Conservation (phyloP, 768 basidiomycete species). For the Hygrophoropsis aurantiaca region DNA sequence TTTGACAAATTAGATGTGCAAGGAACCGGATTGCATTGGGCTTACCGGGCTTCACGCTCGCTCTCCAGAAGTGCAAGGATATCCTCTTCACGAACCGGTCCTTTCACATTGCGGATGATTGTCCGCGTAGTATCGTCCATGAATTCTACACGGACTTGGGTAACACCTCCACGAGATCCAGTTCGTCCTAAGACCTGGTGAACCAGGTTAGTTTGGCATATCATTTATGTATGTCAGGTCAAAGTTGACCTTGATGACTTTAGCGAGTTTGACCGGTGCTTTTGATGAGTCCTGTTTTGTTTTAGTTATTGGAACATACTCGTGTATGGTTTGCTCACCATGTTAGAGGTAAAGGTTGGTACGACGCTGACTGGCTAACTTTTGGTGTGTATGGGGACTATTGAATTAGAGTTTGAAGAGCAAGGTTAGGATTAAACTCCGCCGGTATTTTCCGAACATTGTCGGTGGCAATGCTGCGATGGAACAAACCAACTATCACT, state of each 20-base stretch:
- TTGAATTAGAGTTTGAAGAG: slow-evolving; percentile 3
- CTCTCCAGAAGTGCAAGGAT: slow-evolving; percentile 96
- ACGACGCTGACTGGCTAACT: slow-evolving; percentile 4
- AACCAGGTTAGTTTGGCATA: slow-evolving; percentile 4
- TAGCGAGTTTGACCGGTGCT: slow-evolving; percentile 95
- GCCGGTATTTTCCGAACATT: slow-evolving; percentile 4
- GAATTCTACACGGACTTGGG: slow-evolving; percentile 99
- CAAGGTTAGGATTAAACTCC: slow-evolving; percentile 8
- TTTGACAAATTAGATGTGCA: not conserved
- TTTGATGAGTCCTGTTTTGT: slow-evolving; percentile 73
- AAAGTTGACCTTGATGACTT: slow-evolving; percentile 83
- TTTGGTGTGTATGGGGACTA: slow-evolving; percentile 2
- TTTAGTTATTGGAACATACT: no score
- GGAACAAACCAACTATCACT: no score
- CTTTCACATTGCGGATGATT: slow-evolving; percentile 99
- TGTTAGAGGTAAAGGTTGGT: slow-evolving; percentile 1
- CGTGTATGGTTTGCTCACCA: slow-evolving; percentile 6
- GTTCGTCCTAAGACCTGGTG: slow-evolving; percentile 93
- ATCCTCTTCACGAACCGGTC: slow-evolving; percentile 93
- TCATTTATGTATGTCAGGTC: not conserved
- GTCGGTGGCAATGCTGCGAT: no score
- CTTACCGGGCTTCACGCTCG: slow-evolving; percentile 97
- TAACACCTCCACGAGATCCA: slow-evolving; percentile 98
- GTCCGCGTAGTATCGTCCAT: slow-evolving; percentile 95
- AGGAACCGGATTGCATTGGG: no score